phyloP scores from a whole-genome alignment of 306 rosid species.

The Mimosa pudica region DNA sequence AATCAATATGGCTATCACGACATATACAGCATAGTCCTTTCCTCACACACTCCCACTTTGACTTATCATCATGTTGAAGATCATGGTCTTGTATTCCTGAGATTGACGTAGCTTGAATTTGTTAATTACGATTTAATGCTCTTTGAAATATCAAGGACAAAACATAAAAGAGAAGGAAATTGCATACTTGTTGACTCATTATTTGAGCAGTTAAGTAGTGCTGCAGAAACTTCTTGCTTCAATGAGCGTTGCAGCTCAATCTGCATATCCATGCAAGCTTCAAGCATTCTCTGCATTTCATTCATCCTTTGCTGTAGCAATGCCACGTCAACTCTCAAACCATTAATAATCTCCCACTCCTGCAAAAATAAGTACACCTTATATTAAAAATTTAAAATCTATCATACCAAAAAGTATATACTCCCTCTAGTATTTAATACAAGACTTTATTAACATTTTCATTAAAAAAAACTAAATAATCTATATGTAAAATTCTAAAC shows the following conservation, averaged over 20 bases:
- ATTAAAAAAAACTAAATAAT: too few relatives aligned
- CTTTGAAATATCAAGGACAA: not conserved
- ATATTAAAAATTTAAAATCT: not conserved
- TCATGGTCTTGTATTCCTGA: conserved; percentile 53
- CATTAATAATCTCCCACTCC: conserved; percentile 92
- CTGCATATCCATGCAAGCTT: conserved; percentile 99
- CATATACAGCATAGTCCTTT: conserved; percentile 94
- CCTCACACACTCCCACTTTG: conserved; percentile 87
- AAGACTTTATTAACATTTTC: too few relatives aligned
- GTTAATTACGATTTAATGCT: not conserved
- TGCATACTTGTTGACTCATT: conserved; percentile 62
- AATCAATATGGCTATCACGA: conserved; percentile 72
- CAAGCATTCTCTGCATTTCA: conserved; percentile 86
- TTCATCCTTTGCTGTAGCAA: conserved; percentile 89
- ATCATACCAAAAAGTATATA: too few relatives aligned
- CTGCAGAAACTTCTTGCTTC: conserved; percentile 94
- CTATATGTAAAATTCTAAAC: too few relatives aligned
- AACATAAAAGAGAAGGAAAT: not conserved
- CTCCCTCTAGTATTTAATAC: too few relatives aligned
- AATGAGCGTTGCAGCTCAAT: conserved; percentile 93
- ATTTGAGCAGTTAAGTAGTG: conserved; percentile 71
- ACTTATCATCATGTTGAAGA: conserved; percentile 48
- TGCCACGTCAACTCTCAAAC: conserved; percentile 91
- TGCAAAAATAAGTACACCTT: conserved; percentile 20
- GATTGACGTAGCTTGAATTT: conserved; percentile 19